phyloP scores from a whole-genome alignment of 345 rosid genomes.

The Kandelia obovata region DNA sequence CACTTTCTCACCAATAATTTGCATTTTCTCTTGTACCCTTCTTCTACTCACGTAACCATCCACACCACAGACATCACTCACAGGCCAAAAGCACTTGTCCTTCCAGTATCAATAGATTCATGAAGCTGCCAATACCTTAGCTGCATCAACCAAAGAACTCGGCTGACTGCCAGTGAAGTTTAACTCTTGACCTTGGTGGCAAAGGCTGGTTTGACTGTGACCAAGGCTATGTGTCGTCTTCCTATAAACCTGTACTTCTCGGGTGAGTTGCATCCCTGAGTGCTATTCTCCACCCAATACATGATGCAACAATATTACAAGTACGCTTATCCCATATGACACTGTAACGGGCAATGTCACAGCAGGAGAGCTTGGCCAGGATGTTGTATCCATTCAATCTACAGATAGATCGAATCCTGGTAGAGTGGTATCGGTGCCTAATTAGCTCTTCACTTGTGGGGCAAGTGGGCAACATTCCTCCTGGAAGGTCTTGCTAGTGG shows the following conservation, averaged over 20 bases:
- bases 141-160: background rate
- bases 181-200: background rate
- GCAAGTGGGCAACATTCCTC: background rate
- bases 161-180: background rate
- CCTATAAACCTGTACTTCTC: background rate
- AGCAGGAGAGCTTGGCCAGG: background rate
- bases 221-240: background rate
- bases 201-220: background rate
- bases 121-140: background rate
- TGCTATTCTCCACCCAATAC: background rate
- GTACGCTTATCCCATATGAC: background rate
- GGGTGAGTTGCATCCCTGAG: background rate
- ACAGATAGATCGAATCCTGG: background rate
- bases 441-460: background rate
- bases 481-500: slow-evolving; percentile 1
- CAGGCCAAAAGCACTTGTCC: slow-evolving; percentile 4
- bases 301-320: background rate
- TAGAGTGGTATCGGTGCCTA: background rate
- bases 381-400: background rate
- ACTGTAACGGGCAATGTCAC: background rate
- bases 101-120: background rate
- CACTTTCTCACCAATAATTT: no score
- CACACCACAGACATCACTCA: background rate
- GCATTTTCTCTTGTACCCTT: no score
- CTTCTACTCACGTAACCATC: background rate